Evolutionary conservation across 306 rosid species (phyloP), one percentile per base, ranked within the genome.

Genomic region (Trichosanthes truncata): DNA sequence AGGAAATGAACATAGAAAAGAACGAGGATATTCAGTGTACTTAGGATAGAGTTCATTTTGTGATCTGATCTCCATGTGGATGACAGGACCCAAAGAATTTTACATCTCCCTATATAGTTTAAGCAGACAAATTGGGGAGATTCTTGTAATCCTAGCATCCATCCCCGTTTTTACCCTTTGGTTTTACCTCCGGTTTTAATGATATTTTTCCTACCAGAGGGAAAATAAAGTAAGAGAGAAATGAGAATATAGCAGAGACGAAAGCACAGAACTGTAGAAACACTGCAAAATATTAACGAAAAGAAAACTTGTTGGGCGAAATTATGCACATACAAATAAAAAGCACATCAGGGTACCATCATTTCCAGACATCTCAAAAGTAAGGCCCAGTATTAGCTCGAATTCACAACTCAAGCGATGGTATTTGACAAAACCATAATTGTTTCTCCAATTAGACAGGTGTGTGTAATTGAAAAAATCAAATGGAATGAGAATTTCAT

Each of bases 331-430:
- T 59, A 26, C 18, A 62, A 62, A 31, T 13, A 15, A 31, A 29
- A 62, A 33, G 38, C 43, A 62, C 41, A 29, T 62, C 43, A 31
- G 35, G 33, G 52, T 6, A 8, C 41, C 17, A 29, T 31, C 7
- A 49, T 74, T 74, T 74, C 78, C 78, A 74, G 15, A n/a, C 14
- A 74, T 25, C 26, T 74, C 26, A 51, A 49, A 73, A 45, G 77
- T 18, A 1, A 29, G 40, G 40, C 60, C 5, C 17, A 31, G 40
- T 29, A 33, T 51, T 11, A 51, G 29, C 45, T 74, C 45, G 25
- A 48, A 51, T 51, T 31, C 45, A 9, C 29, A 66, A 66, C 73
- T 36, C 73, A 49, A 73, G 60, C 6, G 8, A 49, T 26, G 77
- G 36, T 5, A 71, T 43, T 71, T 41, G 52, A 68, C 52, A 69